Evolutionary conservation across 2,329 filamentous ascomycete species (phyloP).

Genomic region (Trichoderma sp.): DNA sequence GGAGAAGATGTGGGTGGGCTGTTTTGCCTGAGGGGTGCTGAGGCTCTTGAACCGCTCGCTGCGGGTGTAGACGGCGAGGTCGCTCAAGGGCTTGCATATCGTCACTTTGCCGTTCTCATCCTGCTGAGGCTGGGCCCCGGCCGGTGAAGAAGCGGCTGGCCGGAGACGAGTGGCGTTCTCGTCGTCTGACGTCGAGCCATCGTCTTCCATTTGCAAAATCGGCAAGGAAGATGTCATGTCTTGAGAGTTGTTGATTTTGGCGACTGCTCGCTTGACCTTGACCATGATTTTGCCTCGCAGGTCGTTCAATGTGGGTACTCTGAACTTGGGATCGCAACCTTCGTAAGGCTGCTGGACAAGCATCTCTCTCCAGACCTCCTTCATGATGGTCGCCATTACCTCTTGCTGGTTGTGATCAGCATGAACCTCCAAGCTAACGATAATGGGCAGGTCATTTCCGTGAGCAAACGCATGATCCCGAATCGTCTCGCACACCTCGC

Average conservation of each 20-base stretch:
- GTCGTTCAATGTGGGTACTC: slow-evolving; percentile 67
- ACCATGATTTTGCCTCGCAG: slow-evolving; percentile 77
- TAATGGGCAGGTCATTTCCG: slow-evolving; percentile 75
- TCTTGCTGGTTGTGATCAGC: slow-evolving; percentile 78
- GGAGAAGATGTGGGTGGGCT: slow-evolving; percentile 73
- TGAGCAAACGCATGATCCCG: slow-evolving; percentile 72
- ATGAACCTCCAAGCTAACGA: slow-evolving; percentile 91
- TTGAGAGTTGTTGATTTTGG: slow-evolving; percentile 31
- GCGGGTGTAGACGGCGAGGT: slow-evolving; percentile 79
- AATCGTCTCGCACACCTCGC: slow-evolving; percentile 79
- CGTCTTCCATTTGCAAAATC: slow-evolving; percentile 31
- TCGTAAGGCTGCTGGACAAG: slow-evolving; percentile 61
- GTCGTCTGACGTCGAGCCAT: slow-evolving; percentile 45
- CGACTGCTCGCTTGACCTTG: slow-evolving; percentile 66
- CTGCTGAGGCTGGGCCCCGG: slow-evolving; percentile 12
- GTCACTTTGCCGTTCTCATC: slow-evolving; percentile 45
- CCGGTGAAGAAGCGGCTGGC: slow-evolving; percentile 4
- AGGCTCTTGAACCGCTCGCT: slow-evolving; percentile 78
- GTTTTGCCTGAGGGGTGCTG: slow-evolving; percentile 58
- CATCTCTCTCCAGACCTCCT: slow-evolving; percentile 74
- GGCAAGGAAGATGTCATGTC: slow-evolving; percentile 34
- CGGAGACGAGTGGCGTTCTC: slow-evolving; percentile 30
- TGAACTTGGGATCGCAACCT: slow-evolving; percentile 49
- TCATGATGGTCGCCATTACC: slow-evolving; percentile 92
- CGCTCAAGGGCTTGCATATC: slow-evolving; percentile 69